Base-by-base conservation (phyloP, 176 grass and related monocot species). In the Rhynchospora breviuscula region DNA sequence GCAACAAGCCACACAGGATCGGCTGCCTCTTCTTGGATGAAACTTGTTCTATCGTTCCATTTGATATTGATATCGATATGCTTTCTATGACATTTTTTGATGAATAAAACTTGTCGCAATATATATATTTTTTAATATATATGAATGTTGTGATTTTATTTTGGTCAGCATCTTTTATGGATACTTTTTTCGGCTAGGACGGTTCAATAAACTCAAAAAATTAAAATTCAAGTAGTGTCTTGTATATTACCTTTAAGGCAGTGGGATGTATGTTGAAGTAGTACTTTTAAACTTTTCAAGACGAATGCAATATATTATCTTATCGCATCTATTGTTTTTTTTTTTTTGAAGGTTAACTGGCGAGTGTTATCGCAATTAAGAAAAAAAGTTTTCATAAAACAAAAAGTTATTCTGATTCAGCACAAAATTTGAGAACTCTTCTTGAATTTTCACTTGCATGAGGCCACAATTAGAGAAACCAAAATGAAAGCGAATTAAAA, bases 31-130 rank as follows among this genome's bases (percentile, higher is more conserved):
- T 19, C 67, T 76, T 88, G 89, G 89, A 84, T 76, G 23, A 81
- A 80, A 45, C 67, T 85, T 15, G 26, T 57, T 7, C 79, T 91
- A 60, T 78, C 60, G 43, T 76, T 94, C 59, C 89, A 81, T 59
- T 40, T 89, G 79, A 78, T 82, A 75, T 25, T 91, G 60, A 89
- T 91, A 18, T 7, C 83, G 15, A 59, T 89, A 58, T 89, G 79
- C 64, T 86, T 87, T 81, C 35, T 91, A 68, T 94, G 87, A 82
- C 10, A 63, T 48, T 60, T 17, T 63, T 49, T 65, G 12, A 46
- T 26, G 59, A 53, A 67, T 77, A 22, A 8, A 54, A 56, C 49
- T 31, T 29, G 18, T 23, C 15, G 15, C 63, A 53, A 53, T 17
- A 51, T 82, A n/a, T n/a, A n/a, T n/a, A n/a, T 67, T 1, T 40